phyloP scores from a whole-genome alignment of 2,329 filamentous ascomycete genomes.

The Phialophora tarda region DNA sequence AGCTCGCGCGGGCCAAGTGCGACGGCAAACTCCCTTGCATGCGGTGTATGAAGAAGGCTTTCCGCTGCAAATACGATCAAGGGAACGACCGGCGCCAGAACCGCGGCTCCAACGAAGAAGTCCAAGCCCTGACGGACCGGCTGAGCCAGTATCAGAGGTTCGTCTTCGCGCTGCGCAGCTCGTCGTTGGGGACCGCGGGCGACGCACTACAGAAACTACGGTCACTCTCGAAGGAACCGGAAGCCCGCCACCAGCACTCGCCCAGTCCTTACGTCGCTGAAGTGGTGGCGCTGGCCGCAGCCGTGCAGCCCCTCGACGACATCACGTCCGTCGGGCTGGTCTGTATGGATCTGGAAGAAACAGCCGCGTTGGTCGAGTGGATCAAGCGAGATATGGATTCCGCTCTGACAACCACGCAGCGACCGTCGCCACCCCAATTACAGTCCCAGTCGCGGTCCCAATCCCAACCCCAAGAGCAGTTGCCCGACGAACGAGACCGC shows the following conservation, averaged over 20 bases:
- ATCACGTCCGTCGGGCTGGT: background rate
- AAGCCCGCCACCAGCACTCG: background rate
- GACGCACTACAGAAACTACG: background rate
- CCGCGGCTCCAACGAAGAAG: constrained; percentile 7
- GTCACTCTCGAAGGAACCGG: background rate
- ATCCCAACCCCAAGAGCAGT: background rate
- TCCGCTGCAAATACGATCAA: constrained; percentile 18
- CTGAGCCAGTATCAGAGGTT: constrained; percentile 20
- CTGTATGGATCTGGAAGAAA: background rate
- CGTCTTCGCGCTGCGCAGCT: constrained; percentile 14
- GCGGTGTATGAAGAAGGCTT: constrained; percentile 41
- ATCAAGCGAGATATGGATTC: constrained; percentile 4
- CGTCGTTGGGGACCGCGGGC: background rate
- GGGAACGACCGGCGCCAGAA: constrained; percentile 18
- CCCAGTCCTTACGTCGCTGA: background rate
- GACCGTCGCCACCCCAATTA: background rate
- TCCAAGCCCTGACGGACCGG: constrained; percentile 13
- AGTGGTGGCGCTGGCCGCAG: background rate
- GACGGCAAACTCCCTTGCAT: constrained; percentile 51
- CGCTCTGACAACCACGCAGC: background rate
- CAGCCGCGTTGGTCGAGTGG: constrained; percentile 6
- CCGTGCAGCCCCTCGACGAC: background rate
- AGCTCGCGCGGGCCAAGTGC: constrained; percentile 52
- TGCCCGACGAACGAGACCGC: background rate
- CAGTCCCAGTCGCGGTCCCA: background rate